phyloP scores from a whole-genome alignment of 78 protist genomes.

The Mantamonas sphyraenae region DNA sequence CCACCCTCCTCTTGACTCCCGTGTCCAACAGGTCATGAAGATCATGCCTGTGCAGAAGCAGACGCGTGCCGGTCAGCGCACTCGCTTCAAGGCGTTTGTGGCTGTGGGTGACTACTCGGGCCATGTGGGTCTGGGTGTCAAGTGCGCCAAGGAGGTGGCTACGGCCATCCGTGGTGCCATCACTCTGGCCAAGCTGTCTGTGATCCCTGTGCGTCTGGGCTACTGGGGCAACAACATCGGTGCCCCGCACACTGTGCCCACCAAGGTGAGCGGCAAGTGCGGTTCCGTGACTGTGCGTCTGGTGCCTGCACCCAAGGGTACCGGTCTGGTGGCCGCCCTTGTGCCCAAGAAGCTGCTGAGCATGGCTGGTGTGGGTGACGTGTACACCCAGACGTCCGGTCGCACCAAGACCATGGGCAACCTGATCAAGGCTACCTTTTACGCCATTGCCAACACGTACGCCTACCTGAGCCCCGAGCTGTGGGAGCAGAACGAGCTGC shows the following conservation, averaged over 20 bases:
- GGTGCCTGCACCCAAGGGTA: conserved; percentile 99
- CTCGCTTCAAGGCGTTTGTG: conserved; percentile 94
- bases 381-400: conserved; percentile 95
- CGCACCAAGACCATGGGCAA: conserved; percentile 97
- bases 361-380: conserved; percentile 97
- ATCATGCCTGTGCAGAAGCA: conserved; percentile 99
- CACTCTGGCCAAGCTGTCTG: conserved; percentile 88
- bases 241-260: conserved; percentile 98
- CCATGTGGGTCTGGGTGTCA: conserved; percentile 99
- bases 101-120: conserved; percentile 93
- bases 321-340: conserved; percentile 98
- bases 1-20: conserved; percentile 59
- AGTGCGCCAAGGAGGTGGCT: conserved; percentile 98
- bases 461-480: conserved; percentile 96
- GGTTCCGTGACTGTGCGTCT: conserved; percentile 97
- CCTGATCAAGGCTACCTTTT: conserved; percentile 94
- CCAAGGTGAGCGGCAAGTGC: conserved; percentile 97
- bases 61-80: conserved; percentile 99
- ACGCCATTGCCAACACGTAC: conserved; percentile 88
- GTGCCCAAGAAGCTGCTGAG: conserved; percentile 92
- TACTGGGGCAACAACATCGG: conserved; percentile 99
- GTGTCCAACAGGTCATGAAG: conserved; percentile 97
- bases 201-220: conserved; percentile 98
- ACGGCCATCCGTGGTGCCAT: conserved; percentile 98
- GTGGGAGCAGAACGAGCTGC: conserved; percentile 79